Base-by-base conservation (phyloP, 805 yeast species). In the Candida sphagnicola region DNA sequence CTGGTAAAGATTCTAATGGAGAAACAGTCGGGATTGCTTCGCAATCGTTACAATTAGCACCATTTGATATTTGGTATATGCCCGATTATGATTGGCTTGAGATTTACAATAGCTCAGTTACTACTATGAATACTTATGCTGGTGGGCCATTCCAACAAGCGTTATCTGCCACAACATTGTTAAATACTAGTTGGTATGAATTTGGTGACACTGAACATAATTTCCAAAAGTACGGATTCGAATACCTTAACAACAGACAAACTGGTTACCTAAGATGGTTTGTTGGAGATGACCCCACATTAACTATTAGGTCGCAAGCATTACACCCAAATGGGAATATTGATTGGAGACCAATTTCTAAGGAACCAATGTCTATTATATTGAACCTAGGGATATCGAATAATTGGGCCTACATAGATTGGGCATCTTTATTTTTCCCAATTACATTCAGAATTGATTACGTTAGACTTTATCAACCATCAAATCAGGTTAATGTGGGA, bases 111-210 rank as follows among this genome's bases (percentile, higher is more conserved):
- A 47, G 49, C 14, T 65, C 84, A 0, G 66, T 83, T 31, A 84
- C 96, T 2, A 57, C 81, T 10, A 85, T 89, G 90, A 90, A 90
- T 59, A 72, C 87, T 1, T 90, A 87, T 62, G 72, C 86, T 23
- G 98, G 98, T 42, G 96, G 96, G 33, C 95, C 96, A 1, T 78
- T 73, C 63, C 98, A 91, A 65, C 91, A 91, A 64, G 96, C 96
- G 35, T 73, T 90, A n/a, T 87, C 96, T 4, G 95, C 81, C 0
- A 76, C 79, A 5, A 75, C 96, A 0, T 81, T 86, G 1, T 68
- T 91, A 49, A 90, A 88, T 60, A 70, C 78, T 2, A 67, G 78
- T 0, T 91, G 98, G 97, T 90, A 84, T 60, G 82, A 86, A 54
- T 59, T 53, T 42, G 87, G 86, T 34, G 74, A 67, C 13, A 72